These are phyloP conservation scores for Epicoccum sorghinum DNA, from an alignment of 2,329 filamentous ascomycete genomes.

Conservation along the genomic window DNA sequence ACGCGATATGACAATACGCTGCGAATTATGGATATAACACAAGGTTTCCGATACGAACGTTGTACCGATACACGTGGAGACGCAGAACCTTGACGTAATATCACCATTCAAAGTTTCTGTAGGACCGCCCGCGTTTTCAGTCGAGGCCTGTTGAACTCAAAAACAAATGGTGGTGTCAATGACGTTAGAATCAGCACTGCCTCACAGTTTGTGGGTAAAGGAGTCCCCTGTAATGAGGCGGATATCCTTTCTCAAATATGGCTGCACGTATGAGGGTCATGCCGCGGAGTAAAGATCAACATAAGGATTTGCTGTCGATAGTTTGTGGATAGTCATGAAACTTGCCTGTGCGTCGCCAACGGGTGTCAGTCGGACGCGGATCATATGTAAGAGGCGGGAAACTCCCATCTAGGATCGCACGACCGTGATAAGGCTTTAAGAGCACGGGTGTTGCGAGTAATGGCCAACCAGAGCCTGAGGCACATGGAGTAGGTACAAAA, in stretches of 20 bases:
- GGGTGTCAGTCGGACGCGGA: not conserved
- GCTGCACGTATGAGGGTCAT: not conserved
- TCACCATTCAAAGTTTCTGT: not conserved
- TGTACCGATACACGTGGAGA: not conserved
- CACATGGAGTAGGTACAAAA: too few species aligned
- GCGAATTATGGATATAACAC: not conserved
- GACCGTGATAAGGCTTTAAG: too few species aligned
- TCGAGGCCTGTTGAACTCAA: not conserved
- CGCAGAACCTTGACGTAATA: constrained; percentile 3
- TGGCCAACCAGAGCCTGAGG: too few species aligned
- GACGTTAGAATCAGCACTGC: not conserved
- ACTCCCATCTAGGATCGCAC: too few species aligned
- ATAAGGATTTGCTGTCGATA: not conserved
- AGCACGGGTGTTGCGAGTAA: too few species aligned
- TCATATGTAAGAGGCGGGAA: not conserved
- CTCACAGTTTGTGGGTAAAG: not conserved
- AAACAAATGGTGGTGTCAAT: not conserved
- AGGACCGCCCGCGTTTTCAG: not conserved
- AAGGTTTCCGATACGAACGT: constrained; percentile 5
- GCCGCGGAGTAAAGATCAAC: not conserved
- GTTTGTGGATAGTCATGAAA: not conserved
- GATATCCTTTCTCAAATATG: not conserved
- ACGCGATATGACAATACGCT: not conserved
- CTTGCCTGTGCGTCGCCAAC: not conserved
- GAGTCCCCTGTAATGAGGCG: not conserved